Conservation (phyloP, 2,329 filamentous ascomycete species). For the Colletotrichum sp. region DNA sequence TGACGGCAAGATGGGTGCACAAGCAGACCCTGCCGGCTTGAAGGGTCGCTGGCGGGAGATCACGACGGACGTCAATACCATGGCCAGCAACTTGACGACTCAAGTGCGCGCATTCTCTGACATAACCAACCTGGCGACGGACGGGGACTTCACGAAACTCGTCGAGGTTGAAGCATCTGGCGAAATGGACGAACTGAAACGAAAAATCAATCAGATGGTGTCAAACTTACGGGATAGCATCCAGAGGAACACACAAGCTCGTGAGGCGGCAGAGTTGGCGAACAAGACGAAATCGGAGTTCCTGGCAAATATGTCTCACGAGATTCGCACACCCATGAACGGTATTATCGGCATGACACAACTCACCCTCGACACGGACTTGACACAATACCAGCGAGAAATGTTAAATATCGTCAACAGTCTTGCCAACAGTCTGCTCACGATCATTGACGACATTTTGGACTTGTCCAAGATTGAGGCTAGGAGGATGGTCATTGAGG, state of each 20-base stretch:
- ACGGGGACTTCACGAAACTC: conserved; percentile 95
- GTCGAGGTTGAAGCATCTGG: conserved; percentile 97
- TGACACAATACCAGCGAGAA: conserved; percentile 94
- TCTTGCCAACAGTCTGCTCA: conserved; percentile 91
- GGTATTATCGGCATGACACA: conserved; percentile 99
- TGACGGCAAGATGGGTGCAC: conserved; percentile 97
- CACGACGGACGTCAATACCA: conserved; percentile 94
- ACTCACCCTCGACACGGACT: conserved; percentile 90
- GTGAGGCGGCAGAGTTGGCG: conserved; percentile 93
- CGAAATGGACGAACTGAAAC: conserved; percentile 98
- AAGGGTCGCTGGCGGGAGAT: conserved; percentile 98
- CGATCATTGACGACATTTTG: conserved; percentile 89
- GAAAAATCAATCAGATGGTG: conserved; percentile 99
- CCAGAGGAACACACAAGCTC: conserved; percentile 92
- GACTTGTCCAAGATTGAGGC: conserved; percentile 87
- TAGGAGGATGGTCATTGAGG: conserved; percentile 97
- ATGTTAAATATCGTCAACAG: conserved; percentile 99
- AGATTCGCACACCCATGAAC: conserved; percentile 97
- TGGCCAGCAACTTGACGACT: conserved; percentile 81
- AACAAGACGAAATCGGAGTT: conserved; percentile 99
- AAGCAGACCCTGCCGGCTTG: conserved; percentile 91
- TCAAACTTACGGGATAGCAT: conserved; percentile 95
- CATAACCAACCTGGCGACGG: conserved; percentile 96
- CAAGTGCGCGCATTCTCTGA: conserved; percentile 98
- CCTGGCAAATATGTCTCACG: conserved; percentile 98